Base-by-base conservation (phyloP, 345 rosid species). In the Heritiera fomes region DNA sequence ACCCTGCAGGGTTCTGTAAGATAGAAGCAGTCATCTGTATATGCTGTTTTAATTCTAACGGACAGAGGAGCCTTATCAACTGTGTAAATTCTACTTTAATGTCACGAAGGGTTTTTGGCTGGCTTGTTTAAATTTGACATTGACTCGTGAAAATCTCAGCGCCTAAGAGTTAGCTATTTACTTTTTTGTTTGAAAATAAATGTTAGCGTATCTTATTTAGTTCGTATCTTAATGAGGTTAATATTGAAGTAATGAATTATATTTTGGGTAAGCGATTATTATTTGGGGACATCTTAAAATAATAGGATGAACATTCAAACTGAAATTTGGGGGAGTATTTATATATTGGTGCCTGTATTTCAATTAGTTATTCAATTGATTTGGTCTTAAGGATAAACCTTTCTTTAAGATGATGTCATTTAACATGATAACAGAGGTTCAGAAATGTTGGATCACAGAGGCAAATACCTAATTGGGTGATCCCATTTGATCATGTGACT, bases 181-280 rank as follows among this genome's bases (percentile, higher is more conserved):
- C 14, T 41, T 66, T 7, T 69, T 45, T 68, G 71, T 67, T 67
- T 67, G 34, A 59, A 23, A 59, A 23, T 59, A 61, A 28, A 61
- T 60, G 13, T 23, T 60, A 23, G 15, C 64, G 9, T 60, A 3
- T 23, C 32, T 59, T 59, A 60, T 23, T 56, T 6, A 23, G 12
- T 28, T 60, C 8, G 5, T 58, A 60, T 60, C 10, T 60, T 11
- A 61, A 61, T 61, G 30, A 30, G 40, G 45, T 9, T 63, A 12
- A 12, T 32, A 38, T 15, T 15, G 45, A 20, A 63, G 13, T 34
- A 13, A 7, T 65, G 28, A 65, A 38, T 23, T 17, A 38, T 65
- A 3, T 65, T 12, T 65, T 66, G 49, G 47, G 13, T 66, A 17
- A 40, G 28, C 10, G 1, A 41, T 15, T 9, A 40, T 14, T 13